Base-by-base conservation (phyloP, 768 basidiomycete genomes). In the Leucogyrophana mollusca region DNA sequence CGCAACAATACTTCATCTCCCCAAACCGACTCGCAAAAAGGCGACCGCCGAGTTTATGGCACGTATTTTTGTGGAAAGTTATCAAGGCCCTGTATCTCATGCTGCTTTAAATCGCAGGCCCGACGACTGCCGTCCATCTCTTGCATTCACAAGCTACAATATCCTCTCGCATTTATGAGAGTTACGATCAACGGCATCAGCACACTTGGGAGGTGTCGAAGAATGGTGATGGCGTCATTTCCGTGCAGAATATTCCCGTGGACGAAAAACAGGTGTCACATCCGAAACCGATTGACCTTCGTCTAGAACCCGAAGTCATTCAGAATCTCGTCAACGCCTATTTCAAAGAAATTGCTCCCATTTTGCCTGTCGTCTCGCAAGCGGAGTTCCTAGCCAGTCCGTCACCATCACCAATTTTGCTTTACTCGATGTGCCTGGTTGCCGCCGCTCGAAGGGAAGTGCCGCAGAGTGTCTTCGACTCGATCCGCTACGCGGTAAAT, bases 381-480 rank as follows among this genome's bases (percentile, higher is more conserved):
- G 77, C 80, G 20, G 95, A 99, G 61, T 97, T 99, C 59, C 72
- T 96, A 51, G 77, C 85, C 30, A 80, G 65, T 40, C 76, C 80
- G 17, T 82, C 81, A 11, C 88, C 86, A 0, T 80, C 92, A 3
- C 83, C 88, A 4, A 75, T 99, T 18, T 68, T 98, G 47, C 77
- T 98, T 17, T 97, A 97, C 66, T 85, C 91, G 30, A 94, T 98
- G 68, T 97, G 94, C 65, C 84, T 93, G 23, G 85, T 97, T 34
- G 90, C 94, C 16, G 89, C 90, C 13, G 84, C 92, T 23, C 79
- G 87, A 44, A 80, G 94, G 40, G 85, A 90, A 49, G 83, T 90
- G 4, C 87, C 93, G 3, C 84, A 90, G 54, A 72, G 77, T 43
- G 78, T 94, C n/a, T 96, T 98, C 56, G 89, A 95, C 56, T 84